Percentiles rank a stretch among this genome's conserved stretches.
phyloP scores from a whole-genome alignment of 2,329 filamentous ascomycete genomes.

The Colletotrichum somersetense region DNA sequence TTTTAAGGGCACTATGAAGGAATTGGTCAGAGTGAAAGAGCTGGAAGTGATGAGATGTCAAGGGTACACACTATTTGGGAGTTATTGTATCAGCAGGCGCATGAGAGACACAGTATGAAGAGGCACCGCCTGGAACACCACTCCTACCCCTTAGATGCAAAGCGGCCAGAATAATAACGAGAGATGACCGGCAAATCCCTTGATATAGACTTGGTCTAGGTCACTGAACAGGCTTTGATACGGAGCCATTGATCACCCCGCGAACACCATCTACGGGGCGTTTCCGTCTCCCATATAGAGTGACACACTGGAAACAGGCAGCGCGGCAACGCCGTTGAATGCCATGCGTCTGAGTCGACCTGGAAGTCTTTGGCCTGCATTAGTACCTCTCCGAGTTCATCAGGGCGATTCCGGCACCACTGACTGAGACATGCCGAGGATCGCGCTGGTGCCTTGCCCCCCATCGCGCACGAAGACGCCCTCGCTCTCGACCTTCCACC shows the following conservation, averaged over 20 bases:
- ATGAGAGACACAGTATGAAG: neutral
- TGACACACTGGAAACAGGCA: conserved; percentile 48
- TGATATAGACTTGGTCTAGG: no score
- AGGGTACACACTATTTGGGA: no score
- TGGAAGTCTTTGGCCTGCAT: conserved; percentile 30
- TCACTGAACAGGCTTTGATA: no score
- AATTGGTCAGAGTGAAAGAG: no score
- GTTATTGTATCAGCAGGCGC: neutral
- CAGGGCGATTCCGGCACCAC: conserved; percentile 33
- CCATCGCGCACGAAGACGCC: conserved; percentile 58
- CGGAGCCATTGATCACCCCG: neutral
- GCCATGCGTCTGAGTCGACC: conserved; percentile 47
- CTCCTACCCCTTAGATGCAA: neutral
- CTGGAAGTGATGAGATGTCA: no score
- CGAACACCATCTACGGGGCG: neutral
- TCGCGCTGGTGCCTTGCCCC: conserved; percentile 30
- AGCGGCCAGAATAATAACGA: neutral
- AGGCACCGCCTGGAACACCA: neutral
- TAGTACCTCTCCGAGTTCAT: conserved; percentile 19
- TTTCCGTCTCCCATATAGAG: conserved; percentile 42
- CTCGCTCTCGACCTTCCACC: conserved; percentile 59
- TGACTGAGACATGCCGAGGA: conserved; percentile 40
- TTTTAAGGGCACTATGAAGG: no score
- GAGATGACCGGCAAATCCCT: neutral
- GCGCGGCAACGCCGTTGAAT: conserved; percentile 48